A percentile compares a stretch with the other conserved stretches of the same genome.
Evolutionary conservation across 805 yeast species (phyloP).

Genomic region (Pichia membranifaciens): DNA sequence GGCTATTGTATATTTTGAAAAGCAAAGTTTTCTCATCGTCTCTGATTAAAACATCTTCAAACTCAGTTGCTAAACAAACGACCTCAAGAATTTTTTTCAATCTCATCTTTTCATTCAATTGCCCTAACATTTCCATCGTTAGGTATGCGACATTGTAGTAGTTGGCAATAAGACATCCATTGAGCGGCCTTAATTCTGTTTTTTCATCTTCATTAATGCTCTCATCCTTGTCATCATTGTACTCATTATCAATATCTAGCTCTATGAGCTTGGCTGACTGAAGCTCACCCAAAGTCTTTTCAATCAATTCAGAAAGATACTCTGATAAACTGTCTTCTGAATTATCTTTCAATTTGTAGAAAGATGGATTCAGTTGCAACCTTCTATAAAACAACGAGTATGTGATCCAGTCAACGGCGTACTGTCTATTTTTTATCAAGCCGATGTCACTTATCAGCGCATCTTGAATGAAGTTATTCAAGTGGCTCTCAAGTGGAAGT

Average conservation of each 20-base stretch:
- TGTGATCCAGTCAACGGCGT: constrained; percentile 87
- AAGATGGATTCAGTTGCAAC: constrained; percentile 77
- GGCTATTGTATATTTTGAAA: constrained; percentile 43
- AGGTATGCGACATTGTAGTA: constrained; percentile 60
- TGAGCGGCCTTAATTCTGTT: constrained; percentile 50
- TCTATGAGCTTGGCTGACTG: constrained; percentile 57
- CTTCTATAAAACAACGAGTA: constrained; percentile 79
- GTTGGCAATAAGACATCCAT: constrained; percentile 70
- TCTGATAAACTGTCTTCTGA: constrained; percentile 70
- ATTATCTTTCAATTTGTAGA: constrained; percentile 68
- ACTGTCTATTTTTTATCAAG: constrained; percentile 63
- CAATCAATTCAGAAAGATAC: constrained; percentile 78
- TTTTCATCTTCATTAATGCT: constrained; percentile 33
- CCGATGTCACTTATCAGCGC: constrained; percentile 67
- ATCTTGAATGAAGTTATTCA: constrained; percentile 57
- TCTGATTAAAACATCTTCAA: constrained; percentile 59
- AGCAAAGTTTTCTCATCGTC: constrained; percentile 49
- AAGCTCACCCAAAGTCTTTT: constrained; percentile 59
- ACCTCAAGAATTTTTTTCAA: constrained; percentile 59
- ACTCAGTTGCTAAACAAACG: constrained; percentile 64
- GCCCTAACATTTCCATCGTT: constrained; percentile 59
- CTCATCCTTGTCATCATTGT: constrained; percentile 30
- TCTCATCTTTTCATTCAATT: constrained; percentile 50
- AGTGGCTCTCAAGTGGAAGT: constrained; percentile 76
- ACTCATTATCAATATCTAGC: constrained; percentile 37